These are phyloP conservation scores for Obelidium mucronatum DNA, from an alignment of 192 early-diverging fungal species.

Conservation along the genomic window DNA sequence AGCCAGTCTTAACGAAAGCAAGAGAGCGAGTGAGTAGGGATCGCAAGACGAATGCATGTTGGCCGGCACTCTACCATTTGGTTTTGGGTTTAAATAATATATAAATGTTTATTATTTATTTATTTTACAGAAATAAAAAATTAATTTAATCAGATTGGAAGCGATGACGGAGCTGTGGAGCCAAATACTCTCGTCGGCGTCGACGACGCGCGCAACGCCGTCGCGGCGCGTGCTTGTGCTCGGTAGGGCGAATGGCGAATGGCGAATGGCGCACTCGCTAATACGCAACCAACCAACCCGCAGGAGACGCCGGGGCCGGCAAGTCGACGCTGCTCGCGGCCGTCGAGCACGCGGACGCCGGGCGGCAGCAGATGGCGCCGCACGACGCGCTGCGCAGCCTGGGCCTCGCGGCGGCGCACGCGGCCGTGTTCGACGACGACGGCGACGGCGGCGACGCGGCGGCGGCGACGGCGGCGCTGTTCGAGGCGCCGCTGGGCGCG, in stretches of 20 bases:
- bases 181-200: conserved; percentile 78
- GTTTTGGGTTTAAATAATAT: no score
- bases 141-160: no score
- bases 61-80: no score
- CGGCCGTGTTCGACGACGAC: conserved; percentile 89
- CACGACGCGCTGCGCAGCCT: conserved; percentile 68
- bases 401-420: conserved; percentile 83
- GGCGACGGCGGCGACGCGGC: conserved; percentile 71
- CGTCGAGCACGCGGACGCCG: conserved; percentile 59
- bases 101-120: no score
- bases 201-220: conserved; percentile 76
- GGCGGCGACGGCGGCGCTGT: conserved; percentile 75
- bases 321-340: conserved; percentile 81
- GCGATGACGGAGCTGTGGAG: no score
- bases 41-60: no score
- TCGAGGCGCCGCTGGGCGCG: conserved; percentile 77
- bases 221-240: conserved; percentile 84
- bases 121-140: no score
- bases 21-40: no score
- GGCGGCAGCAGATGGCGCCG: conserved; percentile 47
- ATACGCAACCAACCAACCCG: no score
- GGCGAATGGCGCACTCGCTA: no score
- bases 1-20: neutral
- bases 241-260: conserved; percentile 64
- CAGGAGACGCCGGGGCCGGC: conserved; percentile 80